phyloP scores from a whole-genome alignment of 2,329 filamentous ascomycete genomes.

The Emericellopsis cladophorae region DNA sequence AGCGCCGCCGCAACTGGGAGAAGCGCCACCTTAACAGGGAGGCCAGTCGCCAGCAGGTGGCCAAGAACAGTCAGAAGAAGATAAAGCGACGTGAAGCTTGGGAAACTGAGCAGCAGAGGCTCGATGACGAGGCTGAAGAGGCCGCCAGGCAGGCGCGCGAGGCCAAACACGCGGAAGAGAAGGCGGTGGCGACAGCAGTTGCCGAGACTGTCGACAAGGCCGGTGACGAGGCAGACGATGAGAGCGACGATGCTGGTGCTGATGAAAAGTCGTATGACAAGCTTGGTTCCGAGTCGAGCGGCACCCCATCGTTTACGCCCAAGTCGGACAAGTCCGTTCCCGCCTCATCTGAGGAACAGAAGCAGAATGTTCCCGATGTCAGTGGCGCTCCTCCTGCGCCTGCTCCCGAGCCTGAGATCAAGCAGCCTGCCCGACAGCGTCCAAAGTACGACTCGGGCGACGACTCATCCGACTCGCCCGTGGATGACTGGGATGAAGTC shows the following conservation, averaged over 20 bases:
- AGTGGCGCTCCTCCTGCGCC: conserved; percentile 11
- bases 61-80: conserved; percentile 24
- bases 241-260: conserved; percentile 4
- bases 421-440: conserved; percentile 8
- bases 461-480: conserved; percentile 46
- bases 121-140: conserved; percentile 12
- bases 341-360: conserved; percentile 10
- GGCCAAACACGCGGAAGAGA: conserved; percentile 4
- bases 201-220: background rate
- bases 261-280: conserved; percentile 6
- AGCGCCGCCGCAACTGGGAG: conserved; percentile 36
- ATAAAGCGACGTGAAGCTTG: conserved; percentile 14
- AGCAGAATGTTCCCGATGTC: conserved; percentile 19
- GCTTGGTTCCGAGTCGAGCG: conserved; percentile 15
- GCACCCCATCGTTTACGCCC: conserved; percentile 17
- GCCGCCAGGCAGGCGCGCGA: conserved; percentile 14
- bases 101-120: conserved; percentile 13
- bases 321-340: conserved; percentile 15
- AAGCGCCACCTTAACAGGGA: conserved; percentile 29
- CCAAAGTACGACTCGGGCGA: conserved; percentile 30
- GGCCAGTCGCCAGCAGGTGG: conserved; percentile 25
- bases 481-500: conserved; percentile 45
- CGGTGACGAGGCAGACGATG: conserved; percentile 4
- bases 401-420: background rate
- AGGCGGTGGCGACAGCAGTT: conserved; percentile 5